A percentile compares a stretch with the other conserved stretches of the same genome.
Conservation (phyloP, 176 grass and related monocot genomes). For the Chloris gayana region DNA sequence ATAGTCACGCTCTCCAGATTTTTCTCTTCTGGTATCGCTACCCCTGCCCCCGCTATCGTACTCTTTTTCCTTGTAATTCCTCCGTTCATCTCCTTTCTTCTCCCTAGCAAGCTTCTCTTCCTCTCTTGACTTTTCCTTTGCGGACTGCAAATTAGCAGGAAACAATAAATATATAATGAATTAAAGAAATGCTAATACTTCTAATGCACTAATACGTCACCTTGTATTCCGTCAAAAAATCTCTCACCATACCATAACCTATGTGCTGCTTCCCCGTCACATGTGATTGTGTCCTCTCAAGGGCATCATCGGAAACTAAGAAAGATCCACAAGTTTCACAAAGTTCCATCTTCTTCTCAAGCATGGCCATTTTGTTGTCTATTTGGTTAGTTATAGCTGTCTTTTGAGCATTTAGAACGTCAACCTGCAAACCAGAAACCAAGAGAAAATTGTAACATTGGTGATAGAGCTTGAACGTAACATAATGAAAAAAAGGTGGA, state of each 20-base stretch:
- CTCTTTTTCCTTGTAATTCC: constrained; percentile 64
- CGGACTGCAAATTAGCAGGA: constrained; percentile 45
- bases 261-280: constrained; percentile 94
- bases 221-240: constrained; percentile 86
- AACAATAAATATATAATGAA: constrained; percentile 31
- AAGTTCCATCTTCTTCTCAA: constrained; percentile 98
- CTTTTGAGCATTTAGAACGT: constrained; percentile 79
- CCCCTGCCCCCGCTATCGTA: constrained; percentile 43
- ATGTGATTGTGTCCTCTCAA: constrained; percentile 90
- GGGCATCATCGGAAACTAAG: constrained; percentile 86
- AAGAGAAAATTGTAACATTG: constrained; percentile 18
- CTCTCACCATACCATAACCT: constrained; percentile 89
- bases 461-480: neutral
- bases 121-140: constrained; percentile 65
- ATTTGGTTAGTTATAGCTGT: constrained; percentile 69
- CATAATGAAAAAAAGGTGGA: neutral
- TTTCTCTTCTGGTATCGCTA: constrained; percentile 49
- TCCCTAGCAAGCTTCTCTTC: constrained; percentile 74
- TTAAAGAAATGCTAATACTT: constrained; percentile 22
- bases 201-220: constrained; percentile 30
- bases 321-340: constrained; percentile 95
- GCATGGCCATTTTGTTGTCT: constrained; percentile 66
- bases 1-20: constrained; percentile 53
- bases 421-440: constrained; percentile 57
- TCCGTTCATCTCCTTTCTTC: constrained; percentile 66